Conservation (phyloP, 2,329 filamentous ascomycete genomes). For the Setomelanomma holmii region DNA sequence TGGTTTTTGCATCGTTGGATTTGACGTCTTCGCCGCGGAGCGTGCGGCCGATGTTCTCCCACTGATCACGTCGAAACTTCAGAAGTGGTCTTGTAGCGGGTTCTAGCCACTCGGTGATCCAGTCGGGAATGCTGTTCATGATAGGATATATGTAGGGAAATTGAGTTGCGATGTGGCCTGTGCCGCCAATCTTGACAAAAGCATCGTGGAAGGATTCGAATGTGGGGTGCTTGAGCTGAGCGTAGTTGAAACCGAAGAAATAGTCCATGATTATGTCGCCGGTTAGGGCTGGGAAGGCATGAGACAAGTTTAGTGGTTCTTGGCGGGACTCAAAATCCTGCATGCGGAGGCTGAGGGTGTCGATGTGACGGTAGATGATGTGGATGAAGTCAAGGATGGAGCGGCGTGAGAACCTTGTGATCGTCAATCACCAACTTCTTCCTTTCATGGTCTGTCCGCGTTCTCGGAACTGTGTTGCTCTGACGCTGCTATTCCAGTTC, state of each 20-base stretch:
- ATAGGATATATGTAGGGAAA: constrained; percentile 41
- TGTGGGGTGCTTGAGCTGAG: constrained; percentile 40
- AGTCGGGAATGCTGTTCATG: constrained; percentile 42
- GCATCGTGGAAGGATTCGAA: constrained; percentile 46
- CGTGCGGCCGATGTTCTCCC: constrained; percentile 26
- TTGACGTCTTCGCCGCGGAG: constrained; percentile 38
- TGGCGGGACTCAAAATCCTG: constrained; percentile 39
- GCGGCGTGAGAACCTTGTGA: constrained; percentile 44
- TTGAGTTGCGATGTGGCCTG: constrained; percentile 42
- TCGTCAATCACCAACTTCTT: too few relatives aligned
- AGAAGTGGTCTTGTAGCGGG: constrained; percentile 41
- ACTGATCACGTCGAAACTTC: constrained; percentile 31
- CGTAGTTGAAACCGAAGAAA: constrained; percentile 46
- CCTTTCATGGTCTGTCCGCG: too few relatives aligned
- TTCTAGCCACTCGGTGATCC: constrained; percentile 37
- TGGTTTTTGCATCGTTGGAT: constrained; percentile 41
- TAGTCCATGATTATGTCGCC: constrained; percentile 58
- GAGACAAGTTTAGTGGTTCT: constrained; percentile 37
- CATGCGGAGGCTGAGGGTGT: constrained; percentile 38
- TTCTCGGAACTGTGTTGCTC: neutral
- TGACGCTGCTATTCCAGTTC: neutral
- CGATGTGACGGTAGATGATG: constrained; percentile 45
- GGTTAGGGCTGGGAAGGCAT: constrained; percentile 50
- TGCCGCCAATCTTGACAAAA: constrained; percentile 39
- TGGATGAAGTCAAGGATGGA: constrained; percentile 45